These are phyloP conservation scores for Russula griseocarnosa DNA, from an alignment of 768 basidiomycete genomes.

Conservation along the genomic window DNA sequence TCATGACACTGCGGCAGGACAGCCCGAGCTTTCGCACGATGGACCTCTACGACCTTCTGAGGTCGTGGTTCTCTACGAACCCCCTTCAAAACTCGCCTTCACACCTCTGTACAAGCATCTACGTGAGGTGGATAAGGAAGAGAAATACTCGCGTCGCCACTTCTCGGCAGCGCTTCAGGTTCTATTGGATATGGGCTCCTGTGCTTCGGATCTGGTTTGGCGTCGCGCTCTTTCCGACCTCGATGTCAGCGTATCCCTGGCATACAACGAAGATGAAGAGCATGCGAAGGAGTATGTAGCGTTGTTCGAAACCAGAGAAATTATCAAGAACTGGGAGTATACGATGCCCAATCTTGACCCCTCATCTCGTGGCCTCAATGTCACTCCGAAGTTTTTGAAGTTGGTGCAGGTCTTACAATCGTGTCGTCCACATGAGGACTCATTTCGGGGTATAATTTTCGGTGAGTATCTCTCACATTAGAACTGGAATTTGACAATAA, in stretches of 20 bases:
- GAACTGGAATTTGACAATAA: not conserved
- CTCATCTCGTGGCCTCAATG: constrained; percentile 57
- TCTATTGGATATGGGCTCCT: constrained; percentile 56
- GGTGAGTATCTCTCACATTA: constrained; percentile 40
- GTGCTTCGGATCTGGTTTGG: constrained; percentile 71
- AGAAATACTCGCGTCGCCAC: constrained; percentile 39
- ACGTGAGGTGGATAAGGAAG: constrained; percentile 42
- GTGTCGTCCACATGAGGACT: constrained; percentile 49
- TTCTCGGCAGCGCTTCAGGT: constrained; percentile 47
- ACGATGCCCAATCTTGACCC: constrained; percentile 59
- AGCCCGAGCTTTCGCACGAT: constrained; percentile 4
- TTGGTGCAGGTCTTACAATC: constrained; percentile 57
- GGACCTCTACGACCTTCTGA: constrained; percentile 40
- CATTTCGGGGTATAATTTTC: constrained; percentile 62
- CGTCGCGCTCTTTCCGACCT: constrained; percentile 47
- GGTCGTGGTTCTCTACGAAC: constrained; percentile 52
- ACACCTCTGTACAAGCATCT: constrained; percentile 48
- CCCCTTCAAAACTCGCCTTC: constrained; percentile 35
- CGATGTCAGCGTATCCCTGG: constrained; percentile 30
- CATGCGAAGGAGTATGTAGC: constrained; percentile 37
- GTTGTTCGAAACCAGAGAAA: constrained; percentile 33
- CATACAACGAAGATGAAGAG: constrained; percentile 35
- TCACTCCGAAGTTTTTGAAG: constrained; percentile 61
- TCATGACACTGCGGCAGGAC: not conserved
- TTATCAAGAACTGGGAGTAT: constrained; percentile 59